Percentiles rank a stretch among this genome's conserved stretches.
Conservation (phyloP, 257 asterid species). For the Henckelia pumila region DNA sequence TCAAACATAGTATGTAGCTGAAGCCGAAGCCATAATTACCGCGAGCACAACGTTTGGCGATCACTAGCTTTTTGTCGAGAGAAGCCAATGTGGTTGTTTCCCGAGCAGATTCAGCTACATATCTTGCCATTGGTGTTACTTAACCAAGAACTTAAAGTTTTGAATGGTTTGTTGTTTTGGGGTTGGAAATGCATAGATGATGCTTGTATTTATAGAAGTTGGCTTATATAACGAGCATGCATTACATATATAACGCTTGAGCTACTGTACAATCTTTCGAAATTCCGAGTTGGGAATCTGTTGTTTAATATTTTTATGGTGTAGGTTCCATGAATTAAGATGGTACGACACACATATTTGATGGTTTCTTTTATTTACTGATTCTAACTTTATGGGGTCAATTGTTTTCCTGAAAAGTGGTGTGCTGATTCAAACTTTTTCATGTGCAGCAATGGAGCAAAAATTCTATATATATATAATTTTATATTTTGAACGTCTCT, state of each 20-base stretch:
- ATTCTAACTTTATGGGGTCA: constrained; percentile 19
- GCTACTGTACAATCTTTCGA: background rate
- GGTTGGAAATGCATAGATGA: background rate
- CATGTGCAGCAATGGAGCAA: no score
- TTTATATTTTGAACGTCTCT: no score
- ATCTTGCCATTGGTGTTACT: constrained; percentile 29
- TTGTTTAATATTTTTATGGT: no score
- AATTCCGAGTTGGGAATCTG: constrained; percentile 21
- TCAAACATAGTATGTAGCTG: background rate
- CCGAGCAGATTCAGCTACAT: constrained; percentile 33
- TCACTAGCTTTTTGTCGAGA: constrained; percentile 60
- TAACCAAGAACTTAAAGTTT: background rate
- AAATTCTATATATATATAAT: no score
- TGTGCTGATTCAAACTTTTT: background rate
- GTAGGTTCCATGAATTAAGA: no score
- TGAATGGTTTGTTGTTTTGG: background rate
- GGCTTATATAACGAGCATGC: background rate
- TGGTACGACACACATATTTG: constrained; percentile 11
- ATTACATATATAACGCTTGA: no score
- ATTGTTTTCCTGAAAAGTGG: constrained; percentile 17
- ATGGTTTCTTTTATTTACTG: constrained; percentile 26
- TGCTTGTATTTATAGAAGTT: background rate
- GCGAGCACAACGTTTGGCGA: constrained; percentile 71
- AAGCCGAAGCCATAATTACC: constrained; percentile 33
- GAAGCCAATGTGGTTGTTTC: constrained; percentile 47